Evolutionary conservation across 2,329 filamentous ascomycete species (phyloP), one percentile per base, ranked within the genome.

Genomic region (Cladosporium halotolerans): DNA sequence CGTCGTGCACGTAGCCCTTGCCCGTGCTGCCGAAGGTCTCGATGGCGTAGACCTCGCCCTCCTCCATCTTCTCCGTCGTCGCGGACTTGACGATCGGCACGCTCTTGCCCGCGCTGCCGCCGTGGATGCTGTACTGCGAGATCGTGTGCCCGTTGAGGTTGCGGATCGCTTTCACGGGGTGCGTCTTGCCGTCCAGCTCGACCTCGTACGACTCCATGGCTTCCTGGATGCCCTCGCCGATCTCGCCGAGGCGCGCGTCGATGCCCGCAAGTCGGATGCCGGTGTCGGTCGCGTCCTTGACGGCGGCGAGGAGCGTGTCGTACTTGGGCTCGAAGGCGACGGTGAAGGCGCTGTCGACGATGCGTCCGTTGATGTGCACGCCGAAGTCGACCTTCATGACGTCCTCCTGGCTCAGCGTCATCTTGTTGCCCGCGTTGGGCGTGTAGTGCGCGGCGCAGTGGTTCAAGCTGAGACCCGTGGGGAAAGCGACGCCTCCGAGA

Each of bases 341-440:
- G 9, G 88, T 91, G 66, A 90, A 92, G 5, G 88, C 88, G 59
- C 83, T 87, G 73, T 92, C 87, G 54, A 91, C 86, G 65, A 91
- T 92, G 60, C 83, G 79, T 3, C 88, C 88, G 64, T 86, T 88
- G 63, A 91, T 79, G 67, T 92, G 88, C 31, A 91, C 87, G 45
- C 88, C 87, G 63, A 90, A 88, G 64, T 92, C 87, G 7, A 91
- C 83, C 70, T 89, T 91, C 79, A 92, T 80, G 34, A 95, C 87
- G 66, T 95, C 88, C 57, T 82, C 79, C 65, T 86, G 76, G 55
- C 93, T 74, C 33, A 90, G 72, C 62, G 86, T 80, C 68, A 89
- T 88, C 69, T 83, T 85, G 64, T 79, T 72, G 2, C 79, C 77
- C 1, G 79, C 74, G 59, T 80, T 82, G 6, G 79, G 79, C 1